phyloP scores from a whole-genome alignment of 148 eudicot genomes.

The Arctostaphylos glauca region DNA sequence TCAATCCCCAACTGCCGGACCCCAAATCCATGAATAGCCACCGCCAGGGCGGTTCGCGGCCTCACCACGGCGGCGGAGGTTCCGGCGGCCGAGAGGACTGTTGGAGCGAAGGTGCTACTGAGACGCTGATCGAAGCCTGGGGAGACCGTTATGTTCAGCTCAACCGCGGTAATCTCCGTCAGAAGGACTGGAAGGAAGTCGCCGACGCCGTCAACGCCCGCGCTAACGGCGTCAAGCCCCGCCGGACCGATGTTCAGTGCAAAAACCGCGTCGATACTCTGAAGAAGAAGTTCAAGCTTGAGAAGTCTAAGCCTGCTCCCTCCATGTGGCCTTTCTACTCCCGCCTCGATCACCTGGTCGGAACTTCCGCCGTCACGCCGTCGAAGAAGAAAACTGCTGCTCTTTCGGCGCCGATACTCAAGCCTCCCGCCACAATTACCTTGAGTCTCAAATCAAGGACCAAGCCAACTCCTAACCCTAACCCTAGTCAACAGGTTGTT shows the following conservation, averaged over 20 bases:
- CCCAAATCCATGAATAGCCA: not conserved
- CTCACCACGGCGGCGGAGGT: constrained; percentile 16
- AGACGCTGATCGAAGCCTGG: constrained; percentile 70
- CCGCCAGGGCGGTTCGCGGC: not conserved
- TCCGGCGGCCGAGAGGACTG: constrained; percentile 57
- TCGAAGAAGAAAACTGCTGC: constrained; percentile 11
- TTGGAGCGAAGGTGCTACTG: constrained; percentile 71
- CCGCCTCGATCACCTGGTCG: constrained; percentile 56
- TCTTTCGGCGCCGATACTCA: constrained; percentile 22
- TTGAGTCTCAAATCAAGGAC: constrained; percentile 54
- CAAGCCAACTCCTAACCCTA: constrained; percentile 4
- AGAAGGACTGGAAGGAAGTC: constrained; percentile 64
- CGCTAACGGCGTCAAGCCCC: constrained; percentile 30
- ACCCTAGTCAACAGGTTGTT: not conserved
- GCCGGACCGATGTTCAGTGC: constrained; percentile 67
- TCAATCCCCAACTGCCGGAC: not conserved
- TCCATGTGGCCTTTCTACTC: constrained; percentile 64
- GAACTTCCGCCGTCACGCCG: constrained; percentile 27
- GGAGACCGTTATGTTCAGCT: constrained; percentile 47
- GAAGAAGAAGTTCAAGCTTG: constrained; percentile 80
- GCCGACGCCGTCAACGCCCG: constrained; percentile 72
- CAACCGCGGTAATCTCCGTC: constrained; percentile 71
- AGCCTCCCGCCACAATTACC: constrained; percentile 38
- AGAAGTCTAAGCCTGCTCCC: constrained; percentile 34
- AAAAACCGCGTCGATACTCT: constrained; percentile 85